Base-by-base conservation (phyloP, 2,329 filamentous ascomycete genomes). In the Blastomyces percursus region DNA sequence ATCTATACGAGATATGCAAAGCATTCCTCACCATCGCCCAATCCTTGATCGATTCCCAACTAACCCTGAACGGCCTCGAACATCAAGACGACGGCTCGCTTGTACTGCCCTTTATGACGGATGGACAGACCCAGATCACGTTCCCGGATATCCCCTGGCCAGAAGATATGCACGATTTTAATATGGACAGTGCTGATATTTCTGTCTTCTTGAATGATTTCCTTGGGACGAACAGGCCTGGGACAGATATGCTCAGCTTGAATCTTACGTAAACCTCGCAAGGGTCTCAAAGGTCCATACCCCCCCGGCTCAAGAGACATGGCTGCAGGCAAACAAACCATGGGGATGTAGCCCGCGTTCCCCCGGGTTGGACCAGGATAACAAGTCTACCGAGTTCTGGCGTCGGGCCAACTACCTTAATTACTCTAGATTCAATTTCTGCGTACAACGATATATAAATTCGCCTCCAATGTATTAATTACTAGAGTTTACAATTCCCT, bases 1-100 rank as follows among this genome's bases (percentile, higher is more conserved):
- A 84, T 67, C 76, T 88, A 16, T 81, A 85, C 67, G 81, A 79
- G n/a, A 78, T 88, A 40, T 86, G 82, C 66, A 67, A 66, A 44
- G 67, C 69, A 7, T 71, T 71, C 42, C 67, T 66, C 12, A 68
- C 64, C 38, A 66, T 68, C 1, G 69, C 69, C 2, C 67, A 67
- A 14, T 66, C 69, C 21, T 65, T 71, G 1, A 67, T 71, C 5
- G 64, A 68, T 11, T 67, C 68, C 2, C 61, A 64, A 16, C 67
- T 69, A 50, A 69, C 67, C 1, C 59, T 70, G 14, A 68, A 62
- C 1, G 69, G 69, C 0, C 62, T 71, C 0, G 66, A 68, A 30
- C 66, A 67, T 32, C 64, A 66, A 19, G 65, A 68, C 14, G 69
- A 71, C 38, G 69, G 69, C 11, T 68, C 68, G 0, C 63, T 71